These are phyloP conservation scores for Sclerotinia glacialis DNA, from an alignment of 2,329 filamentous ascomycete genomes.

Conservation along the genomic window DNA sequence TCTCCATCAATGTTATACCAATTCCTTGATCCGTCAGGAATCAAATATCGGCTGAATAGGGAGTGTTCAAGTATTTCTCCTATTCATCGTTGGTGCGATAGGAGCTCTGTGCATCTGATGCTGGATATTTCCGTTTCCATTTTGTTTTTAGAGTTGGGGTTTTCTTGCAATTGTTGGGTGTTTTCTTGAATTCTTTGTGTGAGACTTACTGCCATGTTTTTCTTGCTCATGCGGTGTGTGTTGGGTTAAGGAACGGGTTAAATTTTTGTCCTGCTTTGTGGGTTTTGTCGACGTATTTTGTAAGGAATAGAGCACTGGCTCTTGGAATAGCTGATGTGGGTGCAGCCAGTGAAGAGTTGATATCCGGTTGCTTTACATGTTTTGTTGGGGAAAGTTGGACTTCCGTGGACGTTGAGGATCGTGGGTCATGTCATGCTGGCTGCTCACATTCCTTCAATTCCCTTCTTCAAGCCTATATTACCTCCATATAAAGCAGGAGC, in stretches of 20 bases:
- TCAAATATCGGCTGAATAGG: not conserved
- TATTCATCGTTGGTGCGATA: not conserved
- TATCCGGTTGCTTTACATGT: slow-evolving; percentile 40
- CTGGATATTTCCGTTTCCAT: not conserved
- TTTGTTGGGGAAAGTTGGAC: slow-evolving; percentile 36
- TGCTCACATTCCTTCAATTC: not conserved
- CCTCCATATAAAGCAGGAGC: not conserved
- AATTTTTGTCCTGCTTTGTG: slow-evolving; percentile 33
- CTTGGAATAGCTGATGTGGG: slow-evolving; percentile 34
- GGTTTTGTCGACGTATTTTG: slow-evolving; percentile 23
- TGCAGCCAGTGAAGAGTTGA: slow-evolving; percentile 39
- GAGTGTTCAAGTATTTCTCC: not conserved
- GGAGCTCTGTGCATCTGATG: not conserved
- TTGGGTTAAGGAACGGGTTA: slow-evolving; percentile 31
- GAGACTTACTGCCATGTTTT: slow-evolving; percentile 39
- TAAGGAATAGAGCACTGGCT: slow-evolving; percentile 26
- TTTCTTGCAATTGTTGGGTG: not conserved
- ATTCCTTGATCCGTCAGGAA: not conserved
- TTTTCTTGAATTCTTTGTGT: slow-evolving; percentile 38
- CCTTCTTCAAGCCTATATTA: not conserved
- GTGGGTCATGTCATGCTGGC: slow-evolving; percentile 2
- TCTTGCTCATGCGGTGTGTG: slow-evolving; percentile 34
- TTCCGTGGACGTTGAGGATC: slow-evolving; percentile 33
- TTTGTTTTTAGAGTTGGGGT: not conserved
- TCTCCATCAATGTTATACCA: not conserved